These are phyloP conservation scores for Sicyos baderoa DNA, from an alignment of 306 rosid species.

Conservation along the genomic window DNA sequence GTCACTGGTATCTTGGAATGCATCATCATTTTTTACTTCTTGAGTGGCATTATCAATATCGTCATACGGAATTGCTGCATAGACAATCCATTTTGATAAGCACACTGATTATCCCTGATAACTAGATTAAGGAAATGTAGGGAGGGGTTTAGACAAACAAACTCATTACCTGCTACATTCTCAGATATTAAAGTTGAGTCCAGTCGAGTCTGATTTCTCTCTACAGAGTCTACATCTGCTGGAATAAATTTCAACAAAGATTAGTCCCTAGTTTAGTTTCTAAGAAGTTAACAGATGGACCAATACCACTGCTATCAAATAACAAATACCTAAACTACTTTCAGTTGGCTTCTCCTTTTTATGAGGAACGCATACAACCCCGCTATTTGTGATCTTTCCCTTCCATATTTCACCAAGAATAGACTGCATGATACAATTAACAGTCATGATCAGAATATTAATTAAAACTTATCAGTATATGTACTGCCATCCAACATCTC, in stretches of 20 bases:
- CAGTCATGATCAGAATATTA: not conserved
- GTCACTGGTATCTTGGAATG: slow-evolving; percentile 1
- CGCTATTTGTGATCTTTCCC: slow-evolving; percentile 46
- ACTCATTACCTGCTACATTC: slow-evolving; percentile 11
- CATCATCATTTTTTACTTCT: slow-evolving; percentile 23
- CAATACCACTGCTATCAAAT: slow-evolving; percentile 11
- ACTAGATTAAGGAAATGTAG: slow-evolving; percentile 7
- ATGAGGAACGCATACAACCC: slow-evolving; percentile 29
- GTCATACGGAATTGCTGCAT: slow-evolving; percentile 18
- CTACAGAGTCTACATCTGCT: slow-evolving; percentile 30
- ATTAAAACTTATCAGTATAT: not conserved
- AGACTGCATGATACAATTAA: slow-evolving; percentile 26
- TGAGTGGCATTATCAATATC: slow-evolving; percentile 17
- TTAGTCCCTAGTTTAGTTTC: slow-evolving; percentile 2
- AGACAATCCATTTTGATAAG: slow-evolving; percentile 11
- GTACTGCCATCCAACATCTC: not conserved
- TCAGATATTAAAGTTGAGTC: slow-evolving; percentile 17
- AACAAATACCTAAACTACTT: slow-evolving; percentile 30
- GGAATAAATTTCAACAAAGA: slow-evolving; percentile 21
- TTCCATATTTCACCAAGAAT: slow-evolving; percentile 39
- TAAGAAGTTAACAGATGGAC: not conserved
- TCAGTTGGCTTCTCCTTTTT: slow-evolving; percentile 33
- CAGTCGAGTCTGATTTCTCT: slow-evolving; percentile 22
- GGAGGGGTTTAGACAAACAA: not conserved
- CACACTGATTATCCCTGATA: not conserved